Evolutionary conservation across 208 protist species (phyloP).

Genomic region (Acanthamoeba quina): DNA sequence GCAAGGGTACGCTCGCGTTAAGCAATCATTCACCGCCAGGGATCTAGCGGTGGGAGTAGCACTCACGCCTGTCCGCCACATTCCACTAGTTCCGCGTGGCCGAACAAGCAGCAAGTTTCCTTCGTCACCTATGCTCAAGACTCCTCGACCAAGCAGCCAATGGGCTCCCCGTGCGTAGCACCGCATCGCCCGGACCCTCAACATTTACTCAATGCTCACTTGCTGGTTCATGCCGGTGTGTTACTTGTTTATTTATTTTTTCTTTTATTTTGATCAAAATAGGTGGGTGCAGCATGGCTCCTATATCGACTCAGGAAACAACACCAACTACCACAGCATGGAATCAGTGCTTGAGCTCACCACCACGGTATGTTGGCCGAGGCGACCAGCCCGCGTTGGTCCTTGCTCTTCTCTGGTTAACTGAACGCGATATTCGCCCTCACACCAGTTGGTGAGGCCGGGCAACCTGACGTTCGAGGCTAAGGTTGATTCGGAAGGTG

Average conservation of each 20-base stretch:
- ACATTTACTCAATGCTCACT: background rate
- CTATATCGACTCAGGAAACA: slow-evolving; percentile 64
- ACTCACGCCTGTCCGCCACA: background rate
- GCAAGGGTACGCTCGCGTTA: background rate
- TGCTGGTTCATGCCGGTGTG: background rate
- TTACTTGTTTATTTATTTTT: background rate
- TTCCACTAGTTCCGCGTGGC: slow-evolving; percentile 26
- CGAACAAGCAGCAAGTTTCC: background rate
- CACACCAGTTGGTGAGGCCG: slow-evolving; percentile 5
- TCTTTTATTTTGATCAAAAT: background rate
- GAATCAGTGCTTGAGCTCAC: slow-evolving; percentile 69
- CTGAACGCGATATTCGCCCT: background rate
- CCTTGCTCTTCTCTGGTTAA: background rate
- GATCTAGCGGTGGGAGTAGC: background rate
- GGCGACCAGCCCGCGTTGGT: background rate
- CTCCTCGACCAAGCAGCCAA: slow-evolving; percentile 3
- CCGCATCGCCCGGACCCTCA: background rate
- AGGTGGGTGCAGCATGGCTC: slow-evolving; percentile 53
- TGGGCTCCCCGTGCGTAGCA: slow-evolving; percentile 14
- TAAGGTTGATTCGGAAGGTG: slow-evolving; percentile 40
- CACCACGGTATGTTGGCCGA: slow-evolving; percentile 34
- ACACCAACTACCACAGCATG: background rate
- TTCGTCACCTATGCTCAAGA: slow-evolving; percentile 51
- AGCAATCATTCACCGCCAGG: too few species aligned
- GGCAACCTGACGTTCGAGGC: slow-evolving; percentile 53